A percentile compares a stretch with the other conserved stretches of the same genome.
phyloP scores from a whole-genome alignment of 2,329 filamentous ascomycete genomes.

The Aureobasidium sp. region DNA sequence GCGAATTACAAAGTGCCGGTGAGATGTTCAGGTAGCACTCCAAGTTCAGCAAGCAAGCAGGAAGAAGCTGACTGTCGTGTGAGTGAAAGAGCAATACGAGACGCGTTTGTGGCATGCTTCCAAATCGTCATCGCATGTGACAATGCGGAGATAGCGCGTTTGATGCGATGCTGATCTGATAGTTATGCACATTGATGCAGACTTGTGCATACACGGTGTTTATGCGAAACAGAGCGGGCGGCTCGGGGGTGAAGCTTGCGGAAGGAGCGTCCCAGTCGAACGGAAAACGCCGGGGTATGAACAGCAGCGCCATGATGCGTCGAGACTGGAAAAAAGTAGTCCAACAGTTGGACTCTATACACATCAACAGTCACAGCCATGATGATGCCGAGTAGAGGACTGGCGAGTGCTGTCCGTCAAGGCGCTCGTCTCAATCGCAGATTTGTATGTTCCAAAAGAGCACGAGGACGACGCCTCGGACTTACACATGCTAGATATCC shows the following conservation, averaged over 20 bases:
- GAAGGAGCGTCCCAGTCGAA: not conserved
- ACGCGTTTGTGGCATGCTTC: not conserved
- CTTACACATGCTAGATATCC: slow-evolving; percentile 11
- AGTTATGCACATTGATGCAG: not conserved
- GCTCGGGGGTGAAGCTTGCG: slow-evolving; percentile 17
- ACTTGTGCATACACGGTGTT: not conserved
- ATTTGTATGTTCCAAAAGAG: slow-evolving; percentile 13
- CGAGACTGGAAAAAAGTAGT: slow-evolving; percentile 14
- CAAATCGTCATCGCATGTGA: slow-evolving; percentile 9
- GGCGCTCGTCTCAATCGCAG: slow-evolving; percentile 15
- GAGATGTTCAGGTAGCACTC: not conserved
- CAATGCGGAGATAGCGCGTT: not conserved
- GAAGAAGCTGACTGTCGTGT: not conserved
- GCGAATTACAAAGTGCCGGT: not conserved
- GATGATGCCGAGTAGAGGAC: slow-evolving; percentile 23
- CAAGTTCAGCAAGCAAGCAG: not conserved
- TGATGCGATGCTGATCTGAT: not conserved
- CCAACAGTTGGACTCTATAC: not conserved
- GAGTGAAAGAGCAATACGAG: not conserved
- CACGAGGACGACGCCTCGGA: not conserved
- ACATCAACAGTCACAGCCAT: slow-evolving; percentile 10
- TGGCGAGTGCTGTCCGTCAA: slow-evolving; percentile 20
- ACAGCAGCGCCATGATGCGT: not conserved
- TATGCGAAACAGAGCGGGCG: not conserved
- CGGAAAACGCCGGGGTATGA: slow-evolving; percentile 13